phyloP scores from a whole-genome alignment of 1,284 basidiomycete species.

The Irpex lacteus region DNA sequence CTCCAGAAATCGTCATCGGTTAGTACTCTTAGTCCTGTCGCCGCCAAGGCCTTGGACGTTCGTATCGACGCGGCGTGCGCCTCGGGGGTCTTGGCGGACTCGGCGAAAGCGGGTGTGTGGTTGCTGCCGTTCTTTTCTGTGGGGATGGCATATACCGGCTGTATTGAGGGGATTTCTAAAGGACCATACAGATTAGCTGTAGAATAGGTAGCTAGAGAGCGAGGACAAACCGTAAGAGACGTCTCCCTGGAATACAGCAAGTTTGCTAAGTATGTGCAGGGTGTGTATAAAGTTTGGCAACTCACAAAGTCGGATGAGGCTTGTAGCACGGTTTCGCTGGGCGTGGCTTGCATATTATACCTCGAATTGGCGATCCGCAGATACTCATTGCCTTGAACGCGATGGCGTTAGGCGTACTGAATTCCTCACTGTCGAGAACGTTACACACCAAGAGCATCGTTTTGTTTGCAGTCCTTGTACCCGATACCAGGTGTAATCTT shows the following conservation, averaged over 20 bases:
- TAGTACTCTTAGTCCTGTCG: slow-evolving; percentile 53
- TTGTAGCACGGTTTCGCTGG: slow-evolving; percentile 51
- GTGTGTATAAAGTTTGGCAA: slow-evolving; percentile 3
- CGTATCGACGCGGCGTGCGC: slow-evolving; percentile 58
- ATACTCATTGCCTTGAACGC: slow-evolving; percentile 50
- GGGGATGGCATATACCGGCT: slow-evolving; percentile 41
- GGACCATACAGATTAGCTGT: slow-evolving; percentile 10
- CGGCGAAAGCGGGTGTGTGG: slow-evolving; percentile 58
- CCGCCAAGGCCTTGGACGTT: slow-evolving; percentile 58
- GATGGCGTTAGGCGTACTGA: background rate
- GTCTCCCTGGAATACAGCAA: slow-evolving; percentile 46
- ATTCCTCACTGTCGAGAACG: background rate
- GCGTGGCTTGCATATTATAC: slow-evolving; percentile 49
- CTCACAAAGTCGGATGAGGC: slow-evolving; percentile 76
- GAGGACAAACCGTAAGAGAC: slow-evolving; percentile 51
- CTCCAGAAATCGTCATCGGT: slow-evolving; percentile 47
- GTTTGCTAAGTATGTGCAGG: background rate
- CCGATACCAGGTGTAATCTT: slow-evolving; percentile 39
- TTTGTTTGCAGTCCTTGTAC: slow-evolving; percentile 64
- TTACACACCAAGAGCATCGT: slow-evolving; percentile 49
- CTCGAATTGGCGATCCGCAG: slow-evolving; percentile 48
- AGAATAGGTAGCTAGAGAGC: background rate
- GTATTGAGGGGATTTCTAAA: slow-evolving; percentile 22
- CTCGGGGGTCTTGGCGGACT: slow-evolving; percentile 47
- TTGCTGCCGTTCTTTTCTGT: slow-evolving; percentile 58